These are phyloP conservation scores for Verticillium isaacii DNA, from an alignment of 2,329 filamentous ascomycete genomes.

Conservation along the genomic window DNA sequence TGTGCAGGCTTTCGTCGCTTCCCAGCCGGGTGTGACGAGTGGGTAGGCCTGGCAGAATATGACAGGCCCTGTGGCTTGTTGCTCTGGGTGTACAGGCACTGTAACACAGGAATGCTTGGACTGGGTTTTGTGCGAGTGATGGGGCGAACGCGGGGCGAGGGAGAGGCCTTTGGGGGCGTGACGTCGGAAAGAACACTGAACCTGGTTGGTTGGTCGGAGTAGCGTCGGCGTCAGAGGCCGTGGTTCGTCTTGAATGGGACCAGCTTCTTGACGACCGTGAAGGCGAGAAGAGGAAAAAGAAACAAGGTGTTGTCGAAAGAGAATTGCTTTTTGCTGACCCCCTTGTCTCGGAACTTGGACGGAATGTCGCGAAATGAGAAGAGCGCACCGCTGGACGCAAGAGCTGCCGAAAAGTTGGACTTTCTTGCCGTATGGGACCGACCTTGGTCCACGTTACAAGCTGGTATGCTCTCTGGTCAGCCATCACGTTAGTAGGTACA, in stretches of 20 bases:
- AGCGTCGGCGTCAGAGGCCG: not conserved
- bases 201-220: not conserved
- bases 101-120: too few species aligned
- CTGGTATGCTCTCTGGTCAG: too few species aligned
- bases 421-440: too few species aligned
- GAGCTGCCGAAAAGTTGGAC: too few species aligned
- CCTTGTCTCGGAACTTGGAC: not conserved
- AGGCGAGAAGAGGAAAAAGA: not conserved
- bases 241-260: not conserved
- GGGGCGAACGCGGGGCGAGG: not conserved
- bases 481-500: too few species aligned
- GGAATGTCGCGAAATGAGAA: not conserved
- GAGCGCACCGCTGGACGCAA: not conserved
- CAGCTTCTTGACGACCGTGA: not conserved
- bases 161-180: too few species aligned
- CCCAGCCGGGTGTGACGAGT: not conserved
- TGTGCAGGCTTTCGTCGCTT: not conserved
- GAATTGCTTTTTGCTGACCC: not conserved
- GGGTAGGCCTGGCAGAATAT: too few species aligned
- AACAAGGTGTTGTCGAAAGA: not conserved
- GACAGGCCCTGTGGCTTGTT: not conserved
- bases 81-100: too few species aligned
- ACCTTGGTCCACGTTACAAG: too few species aligned
- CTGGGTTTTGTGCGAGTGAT: not conserved
- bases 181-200: not conserved